Evolutionary conservation across 352 stramenopile genomes (phyloP), one percentile per base, ranked within the genome.

Genomic region (Phytophthora cactorum): DNA sequence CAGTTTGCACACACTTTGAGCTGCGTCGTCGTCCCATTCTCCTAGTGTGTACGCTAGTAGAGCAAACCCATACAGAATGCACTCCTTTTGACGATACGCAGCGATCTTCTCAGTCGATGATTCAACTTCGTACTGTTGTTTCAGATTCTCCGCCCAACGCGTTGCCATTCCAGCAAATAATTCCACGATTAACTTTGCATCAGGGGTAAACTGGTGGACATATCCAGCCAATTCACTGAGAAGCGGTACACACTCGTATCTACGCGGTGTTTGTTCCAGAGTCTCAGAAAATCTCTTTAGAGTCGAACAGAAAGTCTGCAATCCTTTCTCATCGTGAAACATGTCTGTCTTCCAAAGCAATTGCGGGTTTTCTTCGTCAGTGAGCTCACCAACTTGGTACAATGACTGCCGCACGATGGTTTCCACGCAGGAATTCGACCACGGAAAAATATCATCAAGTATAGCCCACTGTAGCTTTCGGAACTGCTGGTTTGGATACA

Each of bases 61-160:
- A 3, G 77, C 78, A 28, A 64, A 86, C 2, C 71, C 76, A 56
- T 82, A 84, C 9, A 84, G 44, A 32, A 85, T 15, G 34, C 77
- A 82, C 29, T 82, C 72, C 17, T 71, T 80, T 5, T 63, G 63
- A 3, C 78, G 75, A 5, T 75, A 53, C 14, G 66, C 51, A 22
- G 51, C 55, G 36, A 68, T 65, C 36, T 45, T 43, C 27, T 2
- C 27, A 43, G 44, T 49, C 38, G 43, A 68, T 49, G 32, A 63
- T 27, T 65, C 47, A 14, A 49, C 28, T 28, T 14, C 15, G 28
- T 47, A 58, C 46, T 66, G 46, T 17, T 34, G 3, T 31, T n/a
- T 15, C n/a, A 41, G 36, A 27, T 68, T 9, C 17, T 70, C 52
- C 12, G 68, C 74, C 73, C 72, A 82, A 22, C 31, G 14, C 17